Evolutionary conservation across 2,329 filamentous ascomycete species (phyloP).

Genomic region (Aphanoascus verrucosus): DNA sequence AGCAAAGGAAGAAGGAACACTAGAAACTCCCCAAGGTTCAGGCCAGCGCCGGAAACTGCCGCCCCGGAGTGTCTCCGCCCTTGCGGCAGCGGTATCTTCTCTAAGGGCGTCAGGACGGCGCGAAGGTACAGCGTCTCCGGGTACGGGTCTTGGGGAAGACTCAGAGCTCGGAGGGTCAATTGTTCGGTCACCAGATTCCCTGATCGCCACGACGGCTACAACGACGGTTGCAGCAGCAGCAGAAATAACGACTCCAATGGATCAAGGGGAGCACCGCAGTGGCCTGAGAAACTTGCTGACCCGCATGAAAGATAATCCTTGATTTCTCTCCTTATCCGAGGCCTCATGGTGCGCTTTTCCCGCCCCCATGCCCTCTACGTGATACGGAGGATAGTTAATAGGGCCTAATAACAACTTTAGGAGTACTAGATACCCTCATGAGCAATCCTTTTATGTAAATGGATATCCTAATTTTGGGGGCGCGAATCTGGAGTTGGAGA

Average conservation of each 20-base stretch:
- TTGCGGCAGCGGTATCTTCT: slow-evolving; percentile 5
- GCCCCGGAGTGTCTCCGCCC: not conserved
- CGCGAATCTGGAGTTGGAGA: too few species aligned
- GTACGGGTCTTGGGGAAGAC: not conserved
- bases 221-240: not conserved
- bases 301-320: not conserved
- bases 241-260: not conserved
- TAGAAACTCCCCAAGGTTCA: not conserved
- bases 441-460: too few species aligned
- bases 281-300: slow-evolving; percentile 5
- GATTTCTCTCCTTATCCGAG: not conserved
- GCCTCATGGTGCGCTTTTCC: not conserved
- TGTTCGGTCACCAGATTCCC: not conserved
- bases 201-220: not conserved
- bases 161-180: not conserved
- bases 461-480: too few species aligned
- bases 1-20: slow-evolving; percentile 17
- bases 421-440: too few species aligned
- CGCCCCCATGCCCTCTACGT: too few species aligned
- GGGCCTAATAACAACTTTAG: too few species aligned
- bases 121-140: not conserved
- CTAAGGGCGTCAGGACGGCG: not conserved
- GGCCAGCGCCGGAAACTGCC: not conserved
- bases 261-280: not conserved
- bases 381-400: too few species aligned